Percentiles rank a stretch among this genome's conserved stretches.
These are phyloP conservation scores for Colletotrichum nymphaeae DNA, from an alignment of 2,329 filamentous ascomycete species.

Conservation along the genomic window DNA sequence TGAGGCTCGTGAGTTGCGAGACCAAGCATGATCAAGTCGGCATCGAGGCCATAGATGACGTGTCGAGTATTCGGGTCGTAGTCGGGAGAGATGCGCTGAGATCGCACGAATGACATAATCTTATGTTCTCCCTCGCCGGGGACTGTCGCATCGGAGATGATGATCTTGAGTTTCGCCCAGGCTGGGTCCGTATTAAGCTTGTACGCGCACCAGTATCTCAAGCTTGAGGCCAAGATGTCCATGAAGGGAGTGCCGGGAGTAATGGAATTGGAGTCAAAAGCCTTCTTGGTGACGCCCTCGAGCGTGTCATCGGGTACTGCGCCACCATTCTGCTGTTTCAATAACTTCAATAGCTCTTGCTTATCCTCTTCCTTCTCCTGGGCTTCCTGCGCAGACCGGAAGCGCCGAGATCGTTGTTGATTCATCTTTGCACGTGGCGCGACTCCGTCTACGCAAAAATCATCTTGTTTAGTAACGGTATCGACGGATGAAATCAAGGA, in stretches of 20 bases:
- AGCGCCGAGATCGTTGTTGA: constrained; percentile 95
- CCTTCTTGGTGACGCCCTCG: constrained; percentile 80
- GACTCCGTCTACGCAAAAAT: constrained; percentile 78
- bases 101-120: constrained; percentile 98
- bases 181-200: constrained; percentile 97
- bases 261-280: constrained; percentile 89
- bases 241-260: constrained; percentile 98
- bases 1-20: constrained; percentile 97
- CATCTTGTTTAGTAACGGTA: constrained; percentile 33
- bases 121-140: constrained; percentile 99
- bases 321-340: constrained; percentile 82
- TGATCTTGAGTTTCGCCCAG: constrained; percentile 96
- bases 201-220: constrained; percentile 97
- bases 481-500: constrained; percentile 24
- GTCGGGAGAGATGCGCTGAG: constrained; percentile 88
- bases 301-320: constrained; percentile 70
- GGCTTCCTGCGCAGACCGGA: constrained; percentile 93
- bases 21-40: constrained; percentile 98
- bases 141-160: constrained; percentile 98
- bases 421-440: constrained; percentile 99
- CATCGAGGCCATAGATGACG: constrained; percentile 97
- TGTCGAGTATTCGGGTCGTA: constrained; percentile 97
- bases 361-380: constrained; percentile 94
- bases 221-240: constrained; percentile 89
- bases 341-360: constrained; percentile 84